Percentiles rank a stretch among this genome's conserved stretches.
These are phyloP conservation scores for Schwanniomyces etchellsii DNA, from an alignment of 1,139 yeast species.

Conservation along the genomic window DNA sequence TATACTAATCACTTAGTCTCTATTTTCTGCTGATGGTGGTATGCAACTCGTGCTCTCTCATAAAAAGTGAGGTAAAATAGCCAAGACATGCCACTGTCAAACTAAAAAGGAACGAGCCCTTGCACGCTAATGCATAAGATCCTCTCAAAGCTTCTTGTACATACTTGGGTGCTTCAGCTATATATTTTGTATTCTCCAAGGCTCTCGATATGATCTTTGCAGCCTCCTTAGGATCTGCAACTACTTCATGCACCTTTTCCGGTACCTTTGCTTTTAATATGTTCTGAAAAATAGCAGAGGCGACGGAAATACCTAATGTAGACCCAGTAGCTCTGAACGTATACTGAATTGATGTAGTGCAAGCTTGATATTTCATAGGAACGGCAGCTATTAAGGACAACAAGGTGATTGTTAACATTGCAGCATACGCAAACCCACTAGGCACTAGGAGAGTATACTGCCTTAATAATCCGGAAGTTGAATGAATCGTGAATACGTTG, in stretches of 20 bases:
- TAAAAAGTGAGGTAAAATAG: conserved; percentile 26
- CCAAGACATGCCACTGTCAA: conserved; percentile 34
- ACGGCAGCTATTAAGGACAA: conserved; percentile 63
- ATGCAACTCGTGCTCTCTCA: conserved; percentile 42
- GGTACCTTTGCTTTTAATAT: conserved; percentile 13
- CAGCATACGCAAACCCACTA: conserved; percentile 56
- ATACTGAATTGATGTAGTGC: conserved; percentile 71
- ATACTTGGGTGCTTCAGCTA: conserved; percentile 42
- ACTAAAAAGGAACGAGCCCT: conserved; percentile 48
- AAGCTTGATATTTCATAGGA: conserved; percentile 60
- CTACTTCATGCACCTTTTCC: conserved; percentile 16
- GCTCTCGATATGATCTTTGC: conserved; percentile 45
- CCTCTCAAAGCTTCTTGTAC: conserved; percentile 39
- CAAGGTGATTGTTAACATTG: conserved; percentile 60
- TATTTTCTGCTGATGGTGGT: conserved; percentile 32
- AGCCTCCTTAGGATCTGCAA: conserved; percentile 28
- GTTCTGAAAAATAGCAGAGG: conserved; percentile 59
- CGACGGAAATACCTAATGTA: conserved; percentile 64
- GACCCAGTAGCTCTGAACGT: conserved; percentile 73
- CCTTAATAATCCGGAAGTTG: conserved; percentile 33
- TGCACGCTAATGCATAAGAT: conserved; percentile 48
- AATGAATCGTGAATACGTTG: conserved; percentile 30
- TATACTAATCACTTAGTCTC: background rate
- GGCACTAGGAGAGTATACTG: conserved; percentile 32
- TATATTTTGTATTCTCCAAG: conserved; percentile 51